These are phyloP conservation scores for Colletotrichum sp. DNA, from an alignment of 2,329 filamentous ascomycete species.

Conservation along the genomic window DNA sequence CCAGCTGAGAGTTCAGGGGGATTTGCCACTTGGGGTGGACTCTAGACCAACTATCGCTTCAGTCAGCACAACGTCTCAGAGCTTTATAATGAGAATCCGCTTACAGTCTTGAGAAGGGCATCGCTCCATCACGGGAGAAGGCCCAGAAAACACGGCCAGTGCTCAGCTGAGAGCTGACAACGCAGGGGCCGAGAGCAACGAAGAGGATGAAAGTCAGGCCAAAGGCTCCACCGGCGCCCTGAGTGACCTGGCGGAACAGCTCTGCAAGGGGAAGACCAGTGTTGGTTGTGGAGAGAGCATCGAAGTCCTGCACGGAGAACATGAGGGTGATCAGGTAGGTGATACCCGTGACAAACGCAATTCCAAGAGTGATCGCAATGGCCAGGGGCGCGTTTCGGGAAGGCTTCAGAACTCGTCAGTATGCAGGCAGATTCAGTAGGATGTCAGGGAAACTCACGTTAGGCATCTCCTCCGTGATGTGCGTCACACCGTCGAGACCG, in stretches of 20 bases:
- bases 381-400: conserved; percentile 42
- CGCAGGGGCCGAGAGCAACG: conserved; percentile 46
- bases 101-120: conserved; percentile 38
- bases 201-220: conserved; percentile 46
- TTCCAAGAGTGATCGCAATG: conserved; percentile 48
- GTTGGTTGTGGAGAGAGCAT: conserved; percentile 43
- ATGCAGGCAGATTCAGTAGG: background rate
- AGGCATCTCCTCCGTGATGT: conserved; percentile 58
- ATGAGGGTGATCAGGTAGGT: conserved; percentile 56
- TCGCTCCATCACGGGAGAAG: conserved; percentile 47
- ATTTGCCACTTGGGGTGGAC: conserved; percentile 38
- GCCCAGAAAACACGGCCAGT: conserved; percentile 43
- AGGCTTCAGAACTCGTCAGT: conserved; percentile 22
- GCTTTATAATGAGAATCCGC: conserved; percentile 21
- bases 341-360: conserved; percentile 54
- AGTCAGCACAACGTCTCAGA: conserved; percentile 1
- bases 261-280: conserved; percentile 50
- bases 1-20: conserved; percentile 42
- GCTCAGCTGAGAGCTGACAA: conserved; percentile 38
- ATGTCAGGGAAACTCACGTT: conserved; percentile 38
- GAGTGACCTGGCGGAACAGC: conserved; percentile 49
- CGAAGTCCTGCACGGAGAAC: conserved; percentile 55
- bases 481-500: conserved; percentile 51
- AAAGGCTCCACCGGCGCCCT: conserved; percentile 44
- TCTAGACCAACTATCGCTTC: conserved; percentile 33